These are phyloP conservation scores for Globisporangium nagaii DNA, from an alignment of 352 stramenopile genomes.

Conservation along the genomic window DNA sequence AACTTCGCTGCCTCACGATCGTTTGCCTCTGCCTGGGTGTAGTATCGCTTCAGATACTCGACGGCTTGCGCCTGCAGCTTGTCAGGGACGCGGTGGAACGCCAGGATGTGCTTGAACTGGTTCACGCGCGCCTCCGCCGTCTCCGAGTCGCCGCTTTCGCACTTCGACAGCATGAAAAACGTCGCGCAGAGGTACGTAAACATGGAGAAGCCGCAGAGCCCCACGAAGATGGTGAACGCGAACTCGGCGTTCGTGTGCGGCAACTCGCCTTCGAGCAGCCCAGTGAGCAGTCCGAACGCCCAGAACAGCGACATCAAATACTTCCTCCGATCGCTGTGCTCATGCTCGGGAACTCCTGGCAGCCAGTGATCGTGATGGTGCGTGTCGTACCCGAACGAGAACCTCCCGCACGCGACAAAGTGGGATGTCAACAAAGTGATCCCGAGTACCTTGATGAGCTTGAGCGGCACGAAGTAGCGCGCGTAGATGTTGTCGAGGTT, in stretches of 20 bases:
- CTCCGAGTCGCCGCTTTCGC: conserved; percentile 47
- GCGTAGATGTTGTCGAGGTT: conserved; percentile 66
- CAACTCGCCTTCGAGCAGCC: conserved; percentile 52
- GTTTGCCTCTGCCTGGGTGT: conserved; percentile 56
- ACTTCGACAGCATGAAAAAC: conserved; percentile 74
- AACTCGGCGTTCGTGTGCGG: conserved; percentile 44
- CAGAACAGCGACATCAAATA: conserved; percentile 66
- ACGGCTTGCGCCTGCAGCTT: conserved; percentile 46
- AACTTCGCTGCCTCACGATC: conserved; percentile 52
- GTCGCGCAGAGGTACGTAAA: conserved; percentile 72
- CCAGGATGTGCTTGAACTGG: conserved; percentile 62
- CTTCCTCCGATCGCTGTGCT: conserved; percentile 9
- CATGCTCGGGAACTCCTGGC: conserved; percentile 12
- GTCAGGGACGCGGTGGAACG: conserved; percentile 53
- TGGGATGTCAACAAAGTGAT: conserved; percentile 46
- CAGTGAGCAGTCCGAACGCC: conserved; percentile 57
- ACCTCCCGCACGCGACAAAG: conserved; percentile 46
- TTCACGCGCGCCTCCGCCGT: conserved; percentile 53
- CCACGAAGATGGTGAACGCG: conserved; percentile 55
- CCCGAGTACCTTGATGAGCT: conserved; percentile 49
- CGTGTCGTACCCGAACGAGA: conserved; percentile 40
- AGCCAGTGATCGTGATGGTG: conserved; percentile 45
- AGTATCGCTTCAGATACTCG: conserved; percentile 63
- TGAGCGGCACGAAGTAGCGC: conserved; percentile 49
- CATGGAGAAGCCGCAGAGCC: conserved; percentile 51